Evolutionary conservation across 768 basidiomycete species (phyloP), one percentile per base, ranked within the genome.

Genomic region (Mycena alexandri): DNA sequence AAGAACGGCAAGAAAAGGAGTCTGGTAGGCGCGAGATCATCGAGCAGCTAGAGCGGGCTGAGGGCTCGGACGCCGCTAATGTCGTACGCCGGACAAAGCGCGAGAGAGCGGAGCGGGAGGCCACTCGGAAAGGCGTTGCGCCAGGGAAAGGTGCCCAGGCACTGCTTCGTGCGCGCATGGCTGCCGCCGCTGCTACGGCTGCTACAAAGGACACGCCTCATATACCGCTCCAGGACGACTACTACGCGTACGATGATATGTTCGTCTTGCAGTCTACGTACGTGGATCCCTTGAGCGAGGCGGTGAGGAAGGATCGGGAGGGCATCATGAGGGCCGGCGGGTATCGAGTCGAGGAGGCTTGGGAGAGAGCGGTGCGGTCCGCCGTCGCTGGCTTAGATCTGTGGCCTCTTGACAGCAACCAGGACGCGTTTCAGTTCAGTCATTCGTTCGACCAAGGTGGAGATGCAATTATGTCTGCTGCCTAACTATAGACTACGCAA

Each of bases 291-390:
- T 81, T 86, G 72, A 93, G 92, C 70, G 92, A 93, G 63, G 90
- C 90, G 16, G 90, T 94, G 21, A 81, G 91, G 71, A 86, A 87
- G 72, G 93, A 94, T 74, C 79, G 87, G 63, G 92, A 92, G 67
- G 92, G 91, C 16, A 89, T 91, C 71, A 92, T 92, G 90, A 83
- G 90, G 47, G 94, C 89, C 22, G 95, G 94, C 11, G 95, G 95
- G 11, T 96, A 94, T 75, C 83, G 80, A 68, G 82, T 93, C 5
- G 89, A 93, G 67, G 92, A 96, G 75, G 93, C 91, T 48, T 96
- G 94, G 94, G 91, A 92, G 72, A 84, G 94, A 61, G 93, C 93
- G 14, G 75, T 96, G 63, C 81, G 91, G 63, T 87, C 77, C 70
- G 90, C 93, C 7, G 90, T 95, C 24, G 89, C 89, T 42, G 93